These are phyloP conservation scores for Caryopteris hybrid DNA, from an alignment of 305 asterid genomes.

Conservation along the genomic window DNA sequence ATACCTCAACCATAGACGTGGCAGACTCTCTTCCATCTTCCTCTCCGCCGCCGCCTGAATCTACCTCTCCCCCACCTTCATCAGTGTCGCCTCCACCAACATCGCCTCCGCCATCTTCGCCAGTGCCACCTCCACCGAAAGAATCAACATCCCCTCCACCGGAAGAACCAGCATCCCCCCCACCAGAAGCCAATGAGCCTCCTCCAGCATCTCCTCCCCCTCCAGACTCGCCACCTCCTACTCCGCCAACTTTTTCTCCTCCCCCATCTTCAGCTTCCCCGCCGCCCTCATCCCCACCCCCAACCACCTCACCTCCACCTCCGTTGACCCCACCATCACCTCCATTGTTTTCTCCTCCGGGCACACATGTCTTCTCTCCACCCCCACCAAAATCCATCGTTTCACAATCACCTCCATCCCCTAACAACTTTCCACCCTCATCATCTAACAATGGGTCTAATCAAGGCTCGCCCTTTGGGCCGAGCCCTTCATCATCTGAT, in stretches of 20 bases:
- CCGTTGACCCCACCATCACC: constrained; percentile 14
- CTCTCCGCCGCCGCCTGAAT: background rate
- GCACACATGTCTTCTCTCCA: constrained; percentile 20
- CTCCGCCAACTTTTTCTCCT: constrained; percentile 22
- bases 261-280: constrained; percentile 9
- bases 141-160: background rate
- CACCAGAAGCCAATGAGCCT: background rate
- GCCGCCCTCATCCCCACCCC: constrained; percentile 13
- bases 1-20: background rate
- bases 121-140: background rate
- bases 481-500: background rate
- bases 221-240: background rate
- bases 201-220: background rate
- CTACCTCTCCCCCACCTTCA: constrained; percentile 1
- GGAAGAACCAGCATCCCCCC: background rate
- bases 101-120: background rate
- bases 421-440: background rate
- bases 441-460: background rate
- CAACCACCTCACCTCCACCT: constrained; percentile 19
- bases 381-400: constrained; percentile 9
- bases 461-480: background rate
- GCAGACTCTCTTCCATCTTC: background rate
- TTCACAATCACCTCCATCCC: constrained; percentile 15
- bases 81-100: too few species aligned
- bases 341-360: constrained; percentile 17